Conservation (phyloP, 805 yeast genomes). For the Ogataea paradorogensis region DNA sequence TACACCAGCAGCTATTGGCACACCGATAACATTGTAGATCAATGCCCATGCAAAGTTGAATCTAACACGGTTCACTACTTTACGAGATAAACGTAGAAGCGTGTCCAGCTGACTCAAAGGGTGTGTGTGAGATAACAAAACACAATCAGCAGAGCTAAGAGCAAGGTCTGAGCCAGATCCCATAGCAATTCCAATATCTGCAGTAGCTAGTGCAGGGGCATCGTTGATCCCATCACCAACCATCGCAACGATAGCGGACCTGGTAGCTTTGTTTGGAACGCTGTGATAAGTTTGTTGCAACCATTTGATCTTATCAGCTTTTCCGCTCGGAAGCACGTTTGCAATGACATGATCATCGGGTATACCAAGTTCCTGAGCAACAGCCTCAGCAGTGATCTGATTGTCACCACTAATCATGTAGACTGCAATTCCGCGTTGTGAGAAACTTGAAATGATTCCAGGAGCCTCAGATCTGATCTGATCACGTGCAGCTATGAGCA, state of each 20-base stretch:
- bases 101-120: constrained; percentile 54
- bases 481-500: constrained; percentile 60
- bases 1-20: constrained; percentile 68
- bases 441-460: constrained; percentile 43
- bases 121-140: constrained; percentile 51
- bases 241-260: constrained; percentile 56
- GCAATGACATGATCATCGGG: constrained; percentile 51
- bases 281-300: constrained; percentile 45
- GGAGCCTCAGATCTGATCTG: constrained; percentile 56
- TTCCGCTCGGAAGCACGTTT: constrained; percentile 72
- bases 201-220: constrained; percentile 73
- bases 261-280: constrained; percentile 14
- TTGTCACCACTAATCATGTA: constrained; percentile 84
- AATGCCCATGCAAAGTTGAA: constrained; percentile 62
- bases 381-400: constrained; percentile 60
- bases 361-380: constrained; percentile 63
- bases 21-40: constrained; percentile 52
- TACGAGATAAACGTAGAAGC: constrained; percentile 48
- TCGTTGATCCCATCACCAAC: constrained; percentile 85
- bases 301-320: constrained; percentile 56
- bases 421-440: constrained; percentile 45
- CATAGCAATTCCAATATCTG: constrained; percentile 76
- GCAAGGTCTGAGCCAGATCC: constrained; percentile 79
- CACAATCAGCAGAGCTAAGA: constrained; percentile 69
- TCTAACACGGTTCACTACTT: constrained; percentile 50